Base-by-base conservation (phyloP, 129 eudicot species). In the Sambucus nigra region DNA sequence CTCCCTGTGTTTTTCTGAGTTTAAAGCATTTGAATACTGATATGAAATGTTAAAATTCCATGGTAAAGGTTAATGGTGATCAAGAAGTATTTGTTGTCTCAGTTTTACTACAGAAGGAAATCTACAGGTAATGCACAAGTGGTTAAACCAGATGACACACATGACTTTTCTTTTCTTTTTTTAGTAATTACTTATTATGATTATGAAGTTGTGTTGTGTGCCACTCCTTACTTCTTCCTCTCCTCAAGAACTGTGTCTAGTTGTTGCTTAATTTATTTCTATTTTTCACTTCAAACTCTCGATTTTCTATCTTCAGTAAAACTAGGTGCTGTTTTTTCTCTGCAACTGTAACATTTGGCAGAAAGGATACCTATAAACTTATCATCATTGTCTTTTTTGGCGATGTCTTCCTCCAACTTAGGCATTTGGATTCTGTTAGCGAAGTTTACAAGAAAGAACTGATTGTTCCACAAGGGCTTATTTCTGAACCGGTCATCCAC, bases 61-160 rank as follows among this genome's bases (percentile, higher is more conserved):
- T 44, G 28, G 29, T 53, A 35, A 65, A 91, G 99, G 83, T 77
- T 23, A 80, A 78, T 63, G 69, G 78, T 16, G 84, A 86, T 63
- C 94, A 72, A 52, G 99, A 91, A 71, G 64, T 77, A 17, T 74
- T 71, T 55, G 66, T 82, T 21, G 56, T 76, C 67, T 86, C 99
- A 32, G 69, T 74, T 61, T 56, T 75, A 65, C 76, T 48, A 51
- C 83, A 68, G n/a, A 85, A 82, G 59, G 84, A 77, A 56, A 69
- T 66, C 38, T 82, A 79, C 75, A 76, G 98, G 98, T 91, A 79
- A 42, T 44, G 29, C 38, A 29, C 31, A 44, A 27, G 47, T 19
- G n/a, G 7, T 6, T 24, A 53, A 25, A 13, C 46, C 46, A 9
- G 38, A 31, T 31, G 38, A 31, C 9, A 31, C 5, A 31, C 38